phyloP scores from a whole-genome alignment of 2,329 filamentous ascomycete species.

The Talaromyces atroroseus region DNA sequence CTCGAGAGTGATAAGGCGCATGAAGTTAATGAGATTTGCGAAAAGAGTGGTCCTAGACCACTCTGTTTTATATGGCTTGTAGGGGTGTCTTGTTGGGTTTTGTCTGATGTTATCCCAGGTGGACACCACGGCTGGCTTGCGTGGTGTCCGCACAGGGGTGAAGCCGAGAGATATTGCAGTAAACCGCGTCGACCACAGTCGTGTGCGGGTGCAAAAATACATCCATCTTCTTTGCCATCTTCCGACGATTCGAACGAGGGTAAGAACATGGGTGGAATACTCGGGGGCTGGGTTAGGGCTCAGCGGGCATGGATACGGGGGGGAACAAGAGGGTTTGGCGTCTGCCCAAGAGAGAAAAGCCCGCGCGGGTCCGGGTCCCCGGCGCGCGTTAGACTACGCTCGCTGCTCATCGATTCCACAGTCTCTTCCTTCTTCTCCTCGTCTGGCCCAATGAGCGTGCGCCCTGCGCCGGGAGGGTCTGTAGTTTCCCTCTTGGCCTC shows the following conservation, averaged over 20 bases:
- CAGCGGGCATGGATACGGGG: background rate
- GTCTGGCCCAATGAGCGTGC: constrained; percentile 32
- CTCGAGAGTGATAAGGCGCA: background rate
- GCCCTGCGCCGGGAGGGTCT: constrained; percentile 22
- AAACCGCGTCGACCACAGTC: background rate
- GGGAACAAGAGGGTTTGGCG: background rate
- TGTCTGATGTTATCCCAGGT: background rate
- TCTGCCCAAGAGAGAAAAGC: constrained; percentile 5
- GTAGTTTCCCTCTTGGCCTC: constrained; percentile 26
- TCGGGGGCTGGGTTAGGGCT: background rate
- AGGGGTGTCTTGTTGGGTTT: background rate
- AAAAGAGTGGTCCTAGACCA: background rate
- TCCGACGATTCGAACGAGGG: constrained; percentile 3
- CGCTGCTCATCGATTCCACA: constrained; percentile 5
- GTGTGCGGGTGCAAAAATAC: background rate
- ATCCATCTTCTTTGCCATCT: background rate
- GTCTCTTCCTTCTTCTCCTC: constrained; percentile 28
- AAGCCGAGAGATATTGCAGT: background rate
- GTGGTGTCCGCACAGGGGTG: background rate
- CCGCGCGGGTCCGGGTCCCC: constrained; percentile 11
- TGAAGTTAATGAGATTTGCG: background rate
- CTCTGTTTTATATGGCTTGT: background rate
- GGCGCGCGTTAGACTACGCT: constrained; percentile 9
- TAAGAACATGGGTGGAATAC: background rate
- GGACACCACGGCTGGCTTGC: background rate